These are phyloP conservation scores for Claviceps capensis DNA, from an alignment of 2,329 filamentous ascomycete genomes.

Conservation along the genomic window DNA sequence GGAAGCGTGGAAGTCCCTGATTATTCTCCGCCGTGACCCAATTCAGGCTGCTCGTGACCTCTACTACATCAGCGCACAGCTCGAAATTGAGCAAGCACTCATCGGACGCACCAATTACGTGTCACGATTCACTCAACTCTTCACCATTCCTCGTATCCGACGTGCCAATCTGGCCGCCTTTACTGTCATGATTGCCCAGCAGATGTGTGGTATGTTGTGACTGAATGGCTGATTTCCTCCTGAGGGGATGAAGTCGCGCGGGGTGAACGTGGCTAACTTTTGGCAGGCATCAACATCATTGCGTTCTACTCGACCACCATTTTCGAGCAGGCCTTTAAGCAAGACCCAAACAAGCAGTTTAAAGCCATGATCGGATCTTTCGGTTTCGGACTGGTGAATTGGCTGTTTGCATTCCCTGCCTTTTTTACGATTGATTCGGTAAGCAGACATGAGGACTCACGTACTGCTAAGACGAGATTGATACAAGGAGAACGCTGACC, in stretches of 20 bases:
- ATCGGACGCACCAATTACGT: conserved; percentile 26
- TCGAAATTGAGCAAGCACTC: conserved; percentile 26
- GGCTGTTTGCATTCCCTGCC: conserved; percentile 52
- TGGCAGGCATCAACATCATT: conserved; percentile 47
- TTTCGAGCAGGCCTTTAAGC: conserved; percentile 43
- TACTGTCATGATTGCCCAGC: conserved; percentile 67
- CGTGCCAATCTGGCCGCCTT: conserved; percentile 64
- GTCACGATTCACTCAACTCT: conserved; percentile 43
- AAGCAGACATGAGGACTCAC: conserved; percentile 1
- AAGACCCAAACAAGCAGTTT: conserved; percentile 20
- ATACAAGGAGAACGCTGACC: conserved; percentile 5
- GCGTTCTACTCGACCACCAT: conserved; percentile 59
- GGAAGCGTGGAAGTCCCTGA: conserved; percentile 44
- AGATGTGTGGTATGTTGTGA: conserved; percentile 40
- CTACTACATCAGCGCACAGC: conserved; percentile 37
- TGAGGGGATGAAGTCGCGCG: background rate
- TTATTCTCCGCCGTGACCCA: conserved; percentile 34
- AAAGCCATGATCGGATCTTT: conserved; percentile 36
- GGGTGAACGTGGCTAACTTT: background rate
- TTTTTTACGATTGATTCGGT: conserved; percentile 52
- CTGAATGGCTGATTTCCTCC: background rate
- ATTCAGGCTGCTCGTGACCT: conserved; percentile 47
- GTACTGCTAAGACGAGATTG: no score
- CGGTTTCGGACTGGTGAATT: conserved; percentile 43
- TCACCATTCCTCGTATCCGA: conserved; percentile 54